Base-by-base conservation (phyloP, 306 rosid species). In the Sindora glabra region DNA sequence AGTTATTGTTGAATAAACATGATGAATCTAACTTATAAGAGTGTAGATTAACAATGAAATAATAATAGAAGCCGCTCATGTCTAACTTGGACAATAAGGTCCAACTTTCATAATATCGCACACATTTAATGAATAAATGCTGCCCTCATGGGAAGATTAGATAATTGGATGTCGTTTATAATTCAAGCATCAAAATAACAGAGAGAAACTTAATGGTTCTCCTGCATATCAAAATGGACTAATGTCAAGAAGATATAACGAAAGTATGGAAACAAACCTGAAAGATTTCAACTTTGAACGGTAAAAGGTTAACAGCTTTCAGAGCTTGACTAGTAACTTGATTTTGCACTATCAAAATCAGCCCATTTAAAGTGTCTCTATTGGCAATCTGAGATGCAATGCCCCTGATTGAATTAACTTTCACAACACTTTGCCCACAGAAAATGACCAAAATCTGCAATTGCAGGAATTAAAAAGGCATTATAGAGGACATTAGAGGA, bases 271-370 rank as follows among this genome's bases (percentile, higher is more conserved):
- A 62, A 75, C 80, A 56, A 71, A 92, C 99, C 96, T 89, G 96
- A 48, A 92, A 92, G 26, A 86, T 77, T 69, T 92, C 99, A 54
- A 84, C 96, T 68, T 88, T 89, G 62, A 86, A 82, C 2, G 75
- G 33, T 27, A 82, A 70, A 34, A 60, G 38, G 15, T 77, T 72
- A 11, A 92, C 62, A 2, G 84, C 81, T 69, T 92, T 92, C 75
- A 74, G 67, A 37, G 96, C 99, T 71, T 82, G 95, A 70, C 55
- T 78, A 44, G 99, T 92, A 32, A 92, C 72, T 21, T 70, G 72
- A 73, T 48, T 74, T 62, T 92, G 85, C 47, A 78, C 74, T 23
- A 92, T 77, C 64, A 92, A 68, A 17, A 86, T 81, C 22, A 89
- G 73, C 30, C 95, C 89, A 40, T 65, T 74, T 67, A 92, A 69